phyloP scores from a whole-genome alignment of 164 flowering plant genomes.

The Aristolochia fimbriata region DNA sequence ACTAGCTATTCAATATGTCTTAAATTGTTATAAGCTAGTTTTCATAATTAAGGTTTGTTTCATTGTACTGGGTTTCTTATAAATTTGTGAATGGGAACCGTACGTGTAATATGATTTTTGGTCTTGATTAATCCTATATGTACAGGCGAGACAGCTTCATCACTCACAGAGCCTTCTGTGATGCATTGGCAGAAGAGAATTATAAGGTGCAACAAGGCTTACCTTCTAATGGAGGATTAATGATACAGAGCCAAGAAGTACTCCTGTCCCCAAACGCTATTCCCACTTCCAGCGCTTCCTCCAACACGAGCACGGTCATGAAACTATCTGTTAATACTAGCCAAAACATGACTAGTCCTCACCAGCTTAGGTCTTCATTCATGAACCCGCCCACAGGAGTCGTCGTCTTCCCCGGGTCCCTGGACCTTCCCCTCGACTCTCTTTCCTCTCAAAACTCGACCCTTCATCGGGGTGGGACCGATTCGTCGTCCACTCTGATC shows the following conservation, averaged over 20 bases:
- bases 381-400: conserved; percentile 6
- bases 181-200: conserved; percentile 87
- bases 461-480: neutral
- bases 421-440: conserved; percentile 6
- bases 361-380: conserved; percentile 12
- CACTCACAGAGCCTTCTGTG: conserved; percentile 97
- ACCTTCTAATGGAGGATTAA: conserved; percentile 15
- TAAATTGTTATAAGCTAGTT: too few relatives aligned
- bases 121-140: too few relatives aligned
- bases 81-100: too few relatives aligned
- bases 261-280: conserved; percentile 19
- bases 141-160: conserved; percentile 93
- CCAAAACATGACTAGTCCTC: conserved; percentile 9
- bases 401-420: conserved; percentile 11
- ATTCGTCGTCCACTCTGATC: neutral
- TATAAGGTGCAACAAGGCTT: conserved; percentile 47
- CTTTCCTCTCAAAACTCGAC: neutral
- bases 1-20: too few relatives aligned
- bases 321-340: conserved; percentile 10
- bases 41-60: too few relatives aligned
- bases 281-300: conserved; percentile 7
- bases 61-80: too few relatives aligned
- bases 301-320: conserved; percentile 9
- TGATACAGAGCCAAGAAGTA: conserved; percentile 18
- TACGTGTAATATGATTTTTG: too few relatives aligned